These are phyloP conservation scores for Aspergillus coremiiformis DNA, from an alignment of 495 filamentous ascomycete species.

Conservation along the genomic window DNA sequence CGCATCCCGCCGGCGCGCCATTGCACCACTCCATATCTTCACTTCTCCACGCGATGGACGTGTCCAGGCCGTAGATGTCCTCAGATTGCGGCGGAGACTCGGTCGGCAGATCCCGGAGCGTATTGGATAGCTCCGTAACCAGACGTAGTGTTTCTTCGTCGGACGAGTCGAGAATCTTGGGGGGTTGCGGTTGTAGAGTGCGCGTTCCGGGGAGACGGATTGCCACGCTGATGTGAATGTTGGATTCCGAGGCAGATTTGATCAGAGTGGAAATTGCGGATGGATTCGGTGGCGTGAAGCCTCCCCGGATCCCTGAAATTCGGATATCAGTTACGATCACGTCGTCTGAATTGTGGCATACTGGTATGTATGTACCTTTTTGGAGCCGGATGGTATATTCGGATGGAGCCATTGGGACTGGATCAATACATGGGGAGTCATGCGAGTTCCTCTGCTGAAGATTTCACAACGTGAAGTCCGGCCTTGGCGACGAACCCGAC, in stretches of 20 bases:
- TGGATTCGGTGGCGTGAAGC: background rate
- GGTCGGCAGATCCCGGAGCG: background rate
- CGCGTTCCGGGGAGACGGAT: background rate
- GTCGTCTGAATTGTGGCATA: too few species aligned
- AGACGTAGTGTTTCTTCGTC: background rate
- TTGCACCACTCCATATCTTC: background rate
- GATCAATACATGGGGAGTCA: too few species aligned
- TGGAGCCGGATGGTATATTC: background rate
- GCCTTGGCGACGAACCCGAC: too few species aligned
- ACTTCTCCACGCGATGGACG: background rate
- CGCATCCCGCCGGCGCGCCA: background rate
- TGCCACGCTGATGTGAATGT: background rate
- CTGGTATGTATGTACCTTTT: background rate
- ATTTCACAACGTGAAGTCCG: too few species aligned
- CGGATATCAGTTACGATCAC: background rate
- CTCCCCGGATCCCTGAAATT: background rate
- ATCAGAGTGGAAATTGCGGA: background rate
- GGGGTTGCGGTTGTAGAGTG: background rate
- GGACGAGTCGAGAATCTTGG: background rate
- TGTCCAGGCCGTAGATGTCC: background rate
- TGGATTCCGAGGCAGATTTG: background rate
- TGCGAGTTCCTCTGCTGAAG: too few species aligned
- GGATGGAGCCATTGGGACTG: background rate
- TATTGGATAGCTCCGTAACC: background rate
- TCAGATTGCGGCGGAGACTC: background rate